These are phyloP conservation scores for Erodium maritimum DNA, from an alignment of 345 rosid species.

Conservation along the genomic window DNA sequence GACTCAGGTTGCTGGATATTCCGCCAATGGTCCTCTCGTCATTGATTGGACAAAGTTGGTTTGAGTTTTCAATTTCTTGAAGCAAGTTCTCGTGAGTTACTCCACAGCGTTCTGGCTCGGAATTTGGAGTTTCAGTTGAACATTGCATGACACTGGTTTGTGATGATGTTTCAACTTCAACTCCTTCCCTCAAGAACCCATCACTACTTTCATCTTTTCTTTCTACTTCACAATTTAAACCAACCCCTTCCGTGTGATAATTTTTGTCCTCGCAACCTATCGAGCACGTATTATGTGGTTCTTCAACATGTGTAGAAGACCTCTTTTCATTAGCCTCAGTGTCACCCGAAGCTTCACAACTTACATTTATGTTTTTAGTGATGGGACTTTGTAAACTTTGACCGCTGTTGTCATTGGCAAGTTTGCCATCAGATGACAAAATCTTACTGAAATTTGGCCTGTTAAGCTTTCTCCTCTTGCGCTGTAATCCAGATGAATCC, in stretches of 20 bases:
- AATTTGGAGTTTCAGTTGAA: neutral
- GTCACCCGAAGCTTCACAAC: neutral
- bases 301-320: neutral
- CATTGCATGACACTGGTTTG: neutral
- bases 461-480: neutral
- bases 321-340: neutral
- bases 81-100: neutral
- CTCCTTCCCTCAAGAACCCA: neutral
- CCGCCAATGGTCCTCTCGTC: neutral
- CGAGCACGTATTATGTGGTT: neutral
- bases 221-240: neutral
- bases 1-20: neutral
- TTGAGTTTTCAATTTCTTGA: neutral
- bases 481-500: neutral
- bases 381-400: neutral
- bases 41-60: neutral
- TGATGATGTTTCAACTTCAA: neutral
- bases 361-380: too few relatives aligned
- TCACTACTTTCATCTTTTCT: neutral
- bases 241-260: neutral
- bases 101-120: neutral
- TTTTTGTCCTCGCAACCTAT: neutral
- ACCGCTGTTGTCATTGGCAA: neutral
- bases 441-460: conserved; percentile 1
- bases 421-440: neutral